Evolutionary conservation across 108 stramenopile genomes (phyloP).

Genomic region (Schizochytrium sp.): DNA sequence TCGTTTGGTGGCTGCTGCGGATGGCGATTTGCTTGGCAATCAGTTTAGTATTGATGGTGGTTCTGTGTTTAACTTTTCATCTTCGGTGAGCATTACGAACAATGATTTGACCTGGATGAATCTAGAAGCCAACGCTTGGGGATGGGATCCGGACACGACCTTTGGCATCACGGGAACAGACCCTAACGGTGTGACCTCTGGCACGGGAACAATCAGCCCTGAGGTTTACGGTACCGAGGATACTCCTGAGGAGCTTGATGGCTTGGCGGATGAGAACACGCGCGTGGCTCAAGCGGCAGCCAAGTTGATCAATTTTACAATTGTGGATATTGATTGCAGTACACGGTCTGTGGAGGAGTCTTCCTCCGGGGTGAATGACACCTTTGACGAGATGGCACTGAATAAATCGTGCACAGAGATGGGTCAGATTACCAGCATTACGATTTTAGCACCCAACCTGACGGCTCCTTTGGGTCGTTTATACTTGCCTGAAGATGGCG

Average conservation of each 20-base stretch:
- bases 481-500: neutral
- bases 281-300: neutral
- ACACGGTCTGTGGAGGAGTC: neutral
- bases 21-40: neutral
- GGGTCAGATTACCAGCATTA: neutral
- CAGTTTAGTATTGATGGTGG: neutral
- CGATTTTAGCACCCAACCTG: neutral
- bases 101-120: neutral
- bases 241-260: neutral
- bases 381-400: neutral
- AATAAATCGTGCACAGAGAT: neutral
- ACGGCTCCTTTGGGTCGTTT: neutral
- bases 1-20: neutral
- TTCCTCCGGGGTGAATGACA: neutral
- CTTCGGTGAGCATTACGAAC: too few relatives aligned
- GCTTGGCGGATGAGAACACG: neutral
- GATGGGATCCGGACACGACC: neutral
- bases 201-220: neutral
- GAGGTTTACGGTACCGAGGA: neutral
- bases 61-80: too few relatives aligned
- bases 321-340: neutral
- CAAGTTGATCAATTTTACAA: neutral
- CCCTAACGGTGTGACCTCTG: slow-evolving; percentile 3
- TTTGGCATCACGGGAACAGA: neutral
- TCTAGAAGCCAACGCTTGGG: neutral